Conservation (phyloP, 345 rosid species). For the Eucalyptus rudis region DNA sequence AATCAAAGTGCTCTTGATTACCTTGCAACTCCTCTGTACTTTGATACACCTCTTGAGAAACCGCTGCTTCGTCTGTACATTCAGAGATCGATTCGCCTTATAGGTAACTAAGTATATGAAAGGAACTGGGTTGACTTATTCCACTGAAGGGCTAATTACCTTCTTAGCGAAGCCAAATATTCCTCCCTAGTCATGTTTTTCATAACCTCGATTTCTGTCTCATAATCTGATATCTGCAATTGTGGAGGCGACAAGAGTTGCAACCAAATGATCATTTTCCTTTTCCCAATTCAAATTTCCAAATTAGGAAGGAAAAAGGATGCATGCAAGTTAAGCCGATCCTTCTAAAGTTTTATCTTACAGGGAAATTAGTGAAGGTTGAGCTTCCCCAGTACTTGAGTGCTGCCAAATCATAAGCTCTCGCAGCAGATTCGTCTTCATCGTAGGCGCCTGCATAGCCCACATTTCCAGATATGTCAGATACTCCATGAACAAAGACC, state of each 20-base stretch:
- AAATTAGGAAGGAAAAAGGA: background rate
- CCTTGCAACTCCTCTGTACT: conserved; percentile 58
- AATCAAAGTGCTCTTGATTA: background rate
- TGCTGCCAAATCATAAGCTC: conserved; percentile 66
- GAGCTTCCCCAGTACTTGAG: conserved; percentile 55
- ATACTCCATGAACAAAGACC: background rate
- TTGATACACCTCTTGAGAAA: conserved; percentile 60
- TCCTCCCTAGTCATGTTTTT: conserved; percentile 45
- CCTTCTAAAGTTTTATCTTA: background rate
- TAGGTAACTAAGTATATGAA: background rate
- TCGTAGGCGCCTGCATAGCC: conserved; percentile 44
- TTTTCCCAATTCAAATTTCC: background rate
- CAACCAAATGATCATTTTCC: background rate
- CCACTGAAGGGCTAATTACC: conserved; percentile 4
- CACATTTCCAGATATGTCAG: background rate
- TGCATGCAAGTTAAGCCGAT: background rate
- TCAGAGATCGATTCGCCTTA: background rate
- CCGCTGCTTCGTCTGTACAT: conserved; percentile 49
- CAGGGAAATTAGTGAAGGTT: conserved; percentile 54
- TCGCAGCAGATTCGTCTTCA: conserved; percentile 65
- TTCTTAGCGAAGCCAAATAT: conserved; percentile 47
- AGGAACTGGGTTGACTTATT: background rate
- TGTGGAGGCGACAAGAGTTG: background rate
- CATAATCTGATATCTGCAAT: conserved; percentile 37
- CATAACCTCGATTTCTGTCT: conserved; percentile 45